Base-by-base conservation (phyloP, 2,329 filamentous ascomycete species). In the Trichoderma oligosporum region DNA sequence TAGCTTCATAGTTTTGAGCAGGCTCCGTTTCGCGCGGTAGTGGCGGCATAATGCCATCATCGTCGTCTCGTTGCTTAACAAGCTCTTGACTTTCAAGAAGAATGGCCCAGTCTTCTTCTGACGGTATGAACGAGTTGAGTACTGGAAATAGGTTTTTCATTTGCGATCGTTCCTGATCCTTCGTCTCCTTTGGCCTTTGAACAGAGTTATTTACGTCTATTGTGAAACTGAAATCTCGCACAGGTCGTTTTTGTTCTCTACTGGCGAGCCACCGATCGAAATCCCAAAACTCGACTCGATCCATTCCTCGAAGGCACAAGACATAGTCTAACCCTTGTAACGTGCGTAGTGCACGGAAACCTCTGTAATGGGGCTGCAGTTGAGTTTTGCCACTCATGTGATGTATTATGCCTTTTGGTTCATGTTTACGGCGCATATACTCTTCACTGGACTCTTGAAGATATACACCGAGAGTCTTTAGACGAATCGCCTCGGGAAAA, bases 301-400 rank as follows among this genome's bases (percentile, higher is more conserved):
- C 57, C 42, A 81, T 60, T 0, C 78, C 78, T 1, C 79, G 73
- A 4, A 81, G 72, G 22, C 70, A 65, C 11, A 70, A 64, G 3
- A 81, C 38, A 24, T 73, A 76, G 38, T 80, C 77, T 1, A 76
- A 60, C 0, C 79, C 79, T 24, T 79, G 77, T 0, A 78, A 18
- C 0, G 64, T 73, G 1, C 75, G 66, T 7, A 82, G 63, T 0
- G 67, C 63, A 2, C 79, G 68, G 1, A 57, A 62, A 5, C 57
- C 60, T 0, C 78, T 68, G 9, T 58, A 70, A 47, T 80, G 77
- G 0, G 76, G 73, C 36, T 81, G 78, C 0, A 47, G 22, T 0
- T 41, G 25, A 0, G 75, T 79, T 11, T 68, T 61, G 0, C 42
- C 2, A 0, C 49, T 65, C 60, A 74, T 58, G 33, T 68, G 68